phyloP scores from a whole-genome alignment of 2,329 filamentous ascomycete genomes.

The Apiospora kogelbergensis region DNA sequence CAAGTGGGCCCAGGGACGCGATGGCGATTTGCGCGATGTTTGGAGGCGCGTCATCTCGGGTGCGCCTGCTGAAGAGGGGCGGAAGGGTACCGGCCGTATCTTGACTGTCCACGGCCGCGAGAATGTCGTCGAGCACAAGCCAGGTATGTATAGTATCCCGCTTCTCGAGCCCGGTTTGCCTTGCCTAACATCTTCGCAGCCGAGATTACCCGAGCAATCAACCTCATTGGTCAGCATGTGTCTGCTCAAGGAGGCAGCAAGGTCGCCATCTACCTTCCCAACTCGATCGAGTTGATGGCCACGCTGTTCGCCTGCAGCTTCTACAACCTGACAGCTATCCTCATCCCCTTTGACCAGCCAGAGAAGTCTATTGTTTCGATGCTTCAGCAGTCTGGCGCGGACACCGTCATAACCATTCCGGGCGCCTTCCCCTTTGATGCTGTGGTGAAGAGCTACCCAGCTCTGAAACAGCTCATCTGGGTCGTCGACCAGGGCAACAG shows the following conservation, averaged over 20 bases:
- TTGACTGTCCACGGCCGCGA: slow-evolving; percentile 78
- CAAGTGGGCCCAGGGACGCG: slow-evolving; percentile 79
- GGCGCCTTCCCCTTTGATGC: slow-evolving; percentile 81
- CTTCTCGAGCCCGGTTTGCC: neutral
- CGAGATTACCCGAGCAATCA: slow-evolving; percentile 81
- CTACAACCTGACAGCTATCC: slow-evolving; percentile 79
- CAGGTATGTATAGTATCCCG: slow-evolving; percentile 42
- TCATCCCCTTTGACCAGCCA: slow-evolving; percentile 80
- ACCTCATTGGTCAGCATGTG: slow-evolving; percentile 77
- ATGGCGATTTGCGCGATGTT: slow-evolving; percentile 88
- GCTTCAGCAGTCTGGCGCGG: slow-evolving; percentile 70
- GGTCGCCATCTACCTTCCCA: slow-evolving; percentile 88
- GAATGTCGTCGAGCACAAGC: slow-evolving; percentile 69
- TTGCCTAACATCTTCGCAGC: slow-evolving; percentile 41
- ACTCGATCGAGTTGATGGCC: slow-evolving; percentile 84
- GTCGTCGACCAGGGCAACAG: slow-evolving; percentile 87
- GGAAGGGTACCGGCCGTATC: slow-evolving; percentile 66
- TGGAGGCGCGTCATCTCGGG: slow-evolving; percentile 76
- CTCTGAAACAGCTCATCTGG: slow-evolving; percentile 81
- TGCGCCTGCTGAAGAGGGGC: slow-evolving; percentile 60
- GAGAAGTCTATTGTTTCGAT: slow-evolving; percentile 69
- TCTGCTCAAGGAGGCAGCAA: slow-evolving; percentile 70
- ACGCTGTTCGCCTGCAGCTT: slow-evolving; percentile 87
- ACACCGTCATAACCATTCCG: slow-evolving; percentile 80
- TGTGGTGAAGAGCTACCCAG: slow-evolving; percentile 67